Evolutionary conservation across 1,284 basidiomycete genomes (phyloP).

Genomic region (Pisolithus thermaeus): DNA sequence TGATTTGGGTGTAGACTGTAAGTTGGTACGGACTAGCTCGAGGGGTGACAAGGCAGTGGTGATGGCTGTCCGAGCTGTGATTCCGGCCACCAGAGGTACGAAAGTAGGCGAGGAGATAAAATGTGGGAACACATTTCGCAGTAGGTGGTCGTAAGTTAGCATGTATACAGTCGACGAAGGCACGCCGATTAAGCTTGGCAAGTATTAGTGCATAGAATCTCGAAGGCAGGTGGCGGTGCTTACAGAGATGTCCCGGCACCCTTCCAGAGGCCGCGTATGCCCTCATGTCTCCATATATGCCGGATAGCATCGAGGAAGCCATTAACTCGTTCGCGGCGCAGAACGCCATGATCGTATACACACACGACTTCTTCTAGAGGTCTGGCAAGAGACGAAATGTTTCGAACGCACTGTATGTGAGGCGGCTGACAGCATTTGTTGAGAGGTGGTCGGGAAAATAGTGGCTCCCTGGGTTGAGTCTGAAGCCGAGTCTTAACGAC

Average conservation of each 20-base stretch:
- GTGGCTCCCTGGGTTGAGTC: constrained; percentile 59
- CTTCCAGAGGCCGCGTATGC: constrained; percentile 81
- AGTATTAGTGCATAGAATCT: constrained; percentile 10
- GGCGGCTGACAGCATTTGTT: constrained; percentile 67
- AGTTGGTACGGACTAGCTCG: constrained; percentile 89
- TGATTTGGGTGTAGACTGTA: constrained; percentile 80
- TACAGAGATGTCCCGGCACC: constrained; percentile 84
- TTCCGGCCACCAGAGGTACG: constrained; percentile 79
- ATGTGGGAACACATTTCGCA: constrained; percentile 56
- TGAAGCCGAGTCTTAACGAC: constrained; percentile 92
- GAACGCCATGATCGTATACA: constrained; percentile 68
- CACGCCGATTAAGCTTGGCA: constrained; percentile 77
- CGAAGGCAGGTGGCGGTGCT: constrained; percentile 26
- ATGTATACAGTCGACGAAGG: constrained; percentile 94
- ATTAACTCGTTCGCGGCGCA: constrained; percentile 64
- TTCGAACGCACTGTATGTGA: constrained; percentile 57
- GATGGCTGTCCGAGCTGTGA: constrained; percentile 75
- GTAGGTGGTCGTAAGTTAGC: constrained; percentile 90
- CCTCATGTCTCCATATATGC: constrained; percentile 75
- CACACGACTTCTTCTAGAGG: constrained; percentile 64
- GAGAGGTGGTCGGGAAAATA: constrained; percentile 44
- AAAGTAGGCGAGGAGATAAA: constrained; percentile 51
- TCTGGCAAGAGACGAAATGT: constrained; percentile 67
- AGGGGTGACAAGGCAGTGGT: constrained; percentile 84
- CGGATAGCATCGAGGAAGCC: constrained; percentile 80